phyloP scores from a whole-genome alignment of 1,284 basidiomycete genomes.

The Athelia sp. region DNA sequence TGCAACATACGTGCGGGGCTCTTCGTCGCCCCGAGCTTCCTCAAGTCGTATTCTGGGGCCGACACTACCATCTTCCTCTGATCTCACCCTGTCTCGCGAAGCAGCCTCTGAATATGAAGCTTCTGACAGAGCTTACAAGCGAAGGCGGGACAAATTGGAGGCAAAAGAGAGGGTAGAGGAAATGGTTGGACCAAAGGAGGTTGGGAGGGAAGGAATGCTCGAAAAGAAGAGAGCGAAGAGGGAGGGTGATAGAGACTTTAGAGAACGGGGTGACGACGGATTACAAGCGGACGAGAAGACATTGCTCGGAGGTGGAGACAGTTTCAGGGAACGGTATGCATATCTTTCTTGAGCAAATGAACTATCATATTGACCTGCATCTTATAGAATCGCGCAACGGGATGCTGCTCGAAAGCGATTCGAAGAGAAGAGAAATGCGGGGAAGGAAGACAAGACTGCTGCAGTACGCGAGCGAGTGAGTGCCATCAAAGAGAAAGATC shows the following conservation, averaged over 20 bases:
- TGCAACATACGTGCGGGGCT: constrained; percentile 43
- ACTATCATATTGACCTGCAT: constrained; percentile 6
- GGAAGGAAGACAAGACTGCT: constrained; percentile 41
- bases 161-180: constrained; percentile 69
- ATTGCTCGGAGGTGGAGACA: constrained; percentile 68
- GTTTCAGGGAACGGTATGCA: constrained; percentile 65
- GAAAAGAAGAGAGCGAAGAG: constrained; percentile 69
- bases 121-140: constrained; percentile 48
- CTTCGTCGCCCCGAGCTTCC: constrained; percentile 6
- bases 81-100: constrained; percentile 63
- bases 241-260: constrained; percentile 59
- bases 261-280: constrained; percentile 69
- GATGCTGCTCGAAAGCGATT: constrained; percentile 58
- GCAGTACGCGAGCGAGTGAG: constrained; percentile 47
- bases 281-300: constrained; percentile 61
- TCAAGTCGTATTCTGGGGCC: constrained; percentile 51
- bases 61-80: constrained; percentile 58
- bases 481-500: constrained; percentile 65
- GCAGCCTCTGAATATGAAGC: constrained; percentile 39
- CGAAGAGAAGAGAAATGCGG: constrained; percentile 39
- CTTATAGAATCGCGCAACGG: constrained; percentile 54
- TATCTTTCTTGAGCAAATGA: constrained; percentile 1
- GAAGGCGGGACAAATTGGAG: constrained; percentile 61
- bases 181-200: constrained; percentile 64
- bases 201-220: constrained; percentile 67